Conservation (phyloP, 1,284 basidiomycete genomes). For the Ceratobasidium theobromae region DNA sequence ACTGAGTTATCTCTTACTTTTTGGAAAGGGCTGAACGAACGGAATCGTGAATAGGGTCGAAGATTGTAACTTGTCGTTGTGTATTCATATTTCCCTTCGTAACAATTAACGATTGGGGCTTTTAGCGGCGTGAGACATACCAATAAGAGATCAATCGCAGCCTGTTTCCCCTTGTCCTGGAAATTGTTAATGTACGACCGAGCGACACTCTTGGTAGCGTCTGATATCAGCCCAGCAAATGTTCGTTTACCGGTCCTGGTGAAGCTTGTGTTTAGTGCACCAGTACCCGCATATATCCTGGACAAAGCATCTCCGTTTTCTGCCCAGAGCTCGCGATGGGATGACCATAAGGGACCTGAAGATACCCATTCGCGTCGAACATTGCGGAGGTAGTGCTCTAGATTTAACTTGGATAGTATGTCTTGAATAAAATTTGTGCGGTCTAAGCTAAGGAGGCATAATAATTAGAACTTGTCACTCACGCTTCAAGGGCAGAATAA, state of each 20-base stretch:
- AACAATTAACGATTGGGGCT: neutral
- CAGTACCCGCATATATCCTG: slow-evolving; percentile 95
- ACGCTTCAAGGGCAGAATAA: neutral
- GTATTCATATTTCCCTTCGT: slow-evolving; percentile 84
- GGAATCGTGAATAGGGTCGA: slow-evolving; percentile 90
- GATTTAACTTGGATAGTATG: slow-evolving; percentile 74
- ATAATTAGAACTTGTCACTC: slow-evolving; percentile 24
- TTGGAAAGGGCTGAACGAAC: slow-evolving; percentile 70
- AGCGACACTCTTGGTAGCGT: slow-evolving; percentile 94
- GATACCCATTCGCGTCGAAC: slow-evolving; percentile 74
- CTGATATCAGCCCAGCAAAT: slow-evolving; percentile 84
- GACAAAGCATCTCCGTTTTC: slow-evolving; percentile 92
- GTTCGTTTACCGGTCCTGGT: slow-evolving; percentile 94
- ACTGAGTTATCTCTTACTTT: slow-evolving; percentile 48
- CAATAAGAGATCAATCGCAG: slow-evolving; percentile 92
- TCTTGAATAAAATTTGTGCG: slow-evolving; percentile 99
- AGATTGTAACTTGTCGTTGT: slow-evolving; percentile 86
- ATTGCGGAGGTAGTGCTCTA: slow-evolving; percentile 72
- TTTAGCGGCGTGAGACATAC: slow-evolving; percentile 49
- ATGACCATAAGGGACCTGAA: slow-evolving; percentile 71
- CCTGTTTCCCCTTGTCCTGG: slow-evolving; percentile 92
- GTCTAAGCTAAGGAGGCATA: slow-evolving; percentile 68
- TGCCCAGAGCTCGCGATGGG: slow-evolving; percentile 94
- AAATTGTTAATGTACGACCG: slow-evolving; percentile 98
- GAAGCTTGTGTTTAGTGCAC: slow-evolving; percentile 92